Conservation (phyloP, 306 rosid genomes). For the Boehmeria nivea region DNA sequence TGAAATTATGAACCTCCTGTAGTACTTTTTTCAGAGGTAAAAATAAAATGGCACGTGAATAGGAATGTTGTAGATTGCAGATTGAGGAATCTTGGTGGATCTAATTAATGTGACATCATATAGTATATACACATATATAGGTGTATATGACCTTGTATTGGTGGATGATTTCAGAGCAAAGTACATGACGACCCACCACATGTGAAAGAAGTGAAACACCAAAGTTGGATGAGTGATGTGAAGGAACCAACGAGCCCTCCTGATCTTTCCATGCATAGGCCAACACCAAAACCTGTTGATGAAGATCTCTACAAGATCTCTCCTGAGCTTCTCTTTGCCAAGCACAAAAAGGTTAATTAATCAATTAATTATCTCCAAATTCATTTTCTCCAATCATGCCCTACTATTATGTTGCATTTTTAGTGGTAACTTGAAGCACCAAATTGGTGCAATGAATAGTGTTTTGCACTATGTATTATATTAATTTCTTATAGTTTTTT, state of each 20-base stretch:
- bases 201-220: conserved; percentile 47
- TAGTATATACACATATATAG: too few species aligned
- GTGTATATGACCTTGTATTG: background rate
- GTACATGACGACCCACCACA: conserved; percentile 17
- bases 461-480: too few species aligned
- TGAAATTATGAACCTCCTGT: background rate
- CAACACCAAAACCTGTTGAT: conserved; percentile 63
- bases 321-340: conserved; percentile 51
- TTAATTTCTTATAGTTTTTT: too few species aligned
- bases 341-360: conserved; percentile 56
- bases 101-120: too few species aligned
- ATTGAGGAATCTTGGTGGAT: too few species aligned
- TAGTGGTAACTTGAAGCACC: too few species aligned
- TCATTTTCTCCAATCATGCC: too few species aligned
- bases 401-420: too few species aligned
- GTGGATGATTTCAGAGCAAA: conserved; percentile 51
- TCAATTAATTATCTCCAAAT: background rate
- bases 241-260: conserved; percentile 32
- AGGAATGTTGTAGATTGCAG: background rate
- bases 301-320: conserved; percentile 83
- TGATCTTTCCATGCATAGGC: conserved; percentile 23
- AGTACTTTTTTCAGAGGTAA: background rate
- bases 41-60: background rate
- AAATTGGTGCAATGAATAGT: too few species aligned
- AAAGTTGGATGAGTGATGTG: conserved; percentile 37